Base-by-base conservation (phyloP, 139 green algal genomes). In the Deuterostichococcus epilithicus region DNA sequence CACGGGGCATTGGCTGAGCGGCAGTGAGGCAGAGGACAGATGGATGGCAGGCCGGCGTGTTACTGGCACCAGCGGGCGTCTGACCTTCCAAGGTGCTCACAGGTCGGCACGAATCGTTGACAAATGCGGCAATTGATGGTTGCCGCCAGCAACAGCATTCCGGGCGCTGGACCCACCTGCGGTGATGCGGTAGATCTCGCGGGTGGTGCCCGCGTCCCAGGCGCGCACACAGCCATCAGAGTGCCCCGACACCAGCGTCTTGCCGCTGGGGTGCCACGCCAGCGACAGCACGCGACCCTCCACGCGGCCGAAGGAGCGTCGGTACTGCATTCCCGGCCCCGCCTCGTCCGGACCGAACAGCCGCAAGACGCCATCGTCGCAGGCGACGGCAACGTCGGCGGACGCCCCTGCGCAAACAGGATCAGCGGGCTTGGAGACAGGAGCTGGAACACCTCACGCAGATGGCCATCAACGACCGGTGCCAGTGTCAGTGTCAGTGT, bases 331-430 rank as follows among this genome's bases (percentile, higher is more conserved):
- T 0, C 93, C 93, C 13, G 81, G 83, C 25, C 82, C 79, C 30
- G 83, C 82, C 0, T 67, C 78, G 63, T 93, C 81, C 5, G 90
- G 82, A 1, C 45, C 68, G 68, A 97, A 95, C 33, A 98, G 73
- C 5, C 94, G 85, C 42, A 95, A 78, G 74, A 81, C 88, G 73
- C 95, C 94, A 73, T 98, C 95, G 76, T 97, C 95, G 78, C 94
- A 97, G 28, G 92, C 94, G 13, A 92, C 90, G 26, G 94, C 94
- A 10, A 98, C 26, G 37, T 71, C 65, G 71, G 91, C 83, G 1
- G 79, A 75, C 28, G 44, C 66, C 34, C 34, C 76, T 60, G 72
- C 45, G 71, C 34, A 68, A 68, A 1, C 26, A 37, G 26, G 3
- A 4, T 26, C 15, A 4, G n/a, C 13, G 42, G 42, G 42, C 42